These are phyloP conservation scores for Daldinia loculata DNA, from an alignment of 495 filamentous ascomycete genomes.

Conservation along the genomic window DNA sequence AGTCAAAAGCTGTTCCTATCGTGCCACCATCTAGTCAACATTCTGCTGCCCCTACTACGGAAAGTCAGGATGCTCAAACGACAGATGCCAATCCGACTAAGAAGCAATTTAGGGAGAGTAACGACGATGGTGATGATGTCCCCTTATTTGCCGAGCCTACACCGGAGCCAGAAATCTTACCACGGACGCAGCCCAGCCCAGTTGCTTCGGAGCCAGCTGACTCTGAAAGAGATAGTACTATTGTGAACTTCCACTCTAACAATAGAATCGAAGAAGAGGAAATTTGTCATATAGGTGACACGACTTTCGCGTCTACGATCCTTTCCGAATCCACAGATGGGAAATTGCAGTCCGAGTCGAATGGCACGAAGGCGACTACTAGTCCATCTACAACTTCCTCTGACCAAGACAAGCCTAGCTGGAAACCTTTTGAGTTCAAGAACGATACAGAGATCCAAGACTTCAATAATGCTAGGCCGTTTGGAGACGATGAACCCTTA, in stretches of 20 bases:
- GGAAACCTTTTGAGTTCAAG: slow-evolving; percentile 58
- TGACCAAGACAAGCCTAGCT: slow-evolving; percentile 49
- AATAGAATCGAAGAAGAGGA: slow-evolving; percentile 59
- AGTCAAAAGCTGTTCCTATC: slow-evolving; percentile 85
- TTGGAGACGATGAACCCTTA: slow-evolving; percentile 46
- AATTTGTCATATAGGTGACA: slow-evolving; percentile 49
- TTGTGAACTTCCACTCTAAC: slow-evolving; percentile 37
- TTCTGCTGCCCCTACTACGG: slow-evolving; percentile 43
- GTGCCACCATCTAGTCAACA: slow-evolving; percentile 66
- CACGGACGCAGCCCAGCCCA: slow-evolving; percentile 47
- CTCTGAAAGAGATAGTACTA: slow-evolving; percentile 41
- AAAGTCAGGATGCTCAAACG: slow-evolving; percentile 62
- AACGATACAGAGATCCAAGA: slow-evolving; percentile 47
- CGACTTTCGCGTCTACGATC: slow-evolving; percentile 55
- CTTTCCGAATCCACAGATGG: slow-evolving; percentile 59
- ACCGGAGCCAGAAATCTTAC: slow-evolving; percentile 60
- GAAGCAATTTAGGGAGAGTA: slow-evolving; percentile 66
- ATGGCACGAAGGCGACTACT: slow-evolving; percentile 58
- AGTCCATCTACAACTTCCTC: slow-evolving; percentile 56
- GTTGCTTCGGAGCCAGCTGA: slow-evolving; percentile 30
- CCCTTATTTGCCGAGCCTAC: slow-evolving; percentile 70
- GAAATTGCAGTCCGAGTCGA: slow-evolving; percentile 55
- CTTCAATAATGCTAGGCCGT: slow-evolving; percentile 54
- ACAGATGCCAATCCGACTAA: slow-evolving; percentile 72
- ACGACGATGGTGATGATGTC: slow-evolving; percentile 70